Evolutionary conservation across 2,329 filamentous ascomycete species (phyloP), one percentile per base, ranked within the genome.

Genomic region (Didymosphaeria variabile): DNA sequence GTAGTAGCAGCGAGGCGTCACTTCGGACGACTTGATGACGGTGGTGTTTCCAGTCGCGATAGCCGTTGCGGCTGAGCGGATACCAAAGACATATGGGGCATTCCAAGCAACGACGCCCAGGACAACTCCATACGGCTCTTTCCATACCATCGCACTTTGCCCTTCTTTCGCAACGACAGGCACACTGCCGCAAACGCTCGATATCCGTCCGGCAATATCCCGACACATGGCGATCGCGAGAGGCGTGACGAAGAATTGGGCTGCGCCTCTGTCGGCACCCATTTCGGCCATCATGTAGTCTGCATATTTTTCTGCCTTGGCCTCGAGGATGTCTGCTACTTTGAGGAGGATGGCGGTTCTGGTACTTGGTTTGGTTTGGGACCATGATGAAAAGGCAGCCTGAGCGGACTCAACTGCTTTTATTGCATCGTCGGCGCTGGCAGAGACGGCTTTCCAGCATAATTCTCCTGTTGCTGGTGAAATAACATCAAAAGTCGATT

Each of bases 71-170:
- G 78, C 70, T 58, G 75, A 74, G 31, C 71, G 69, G 56, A 79
- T 73, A 5, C 68, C 72, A 50, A 80, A 67, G 51, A 73, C 67
- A 66, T 78, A 79, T 4, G 76, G 84, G 1, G 84, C 84, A 62
- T 87, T 83, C 82, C 92, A 94, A 9, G 92, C 90, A 1, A 89
- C 90, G 74, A 94, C 91, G 4, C 87, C 88, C 26, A 94, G 80
- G 17, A 92, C 83, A 6, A 94, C 91, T 2, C 92, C 92, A 68
- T 87, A 93, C 0, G 92, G 91, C 76, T 93, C 90, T 71, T 87
- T 88, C 67, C 88, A 79, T 3, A 94, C 79, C 64, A 94, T 82
- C 0, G 87, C 90, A 53, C 79, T 82, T 46, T 82, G 81, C 0
- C 81, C 83, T 34, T 84, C 79, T 17, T 84, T 67, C 10, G 69